Evolutionary conservation across 805 yeast genomes (phyloP).

Genomic region (Priceomyces fermenticarens): DNA sequence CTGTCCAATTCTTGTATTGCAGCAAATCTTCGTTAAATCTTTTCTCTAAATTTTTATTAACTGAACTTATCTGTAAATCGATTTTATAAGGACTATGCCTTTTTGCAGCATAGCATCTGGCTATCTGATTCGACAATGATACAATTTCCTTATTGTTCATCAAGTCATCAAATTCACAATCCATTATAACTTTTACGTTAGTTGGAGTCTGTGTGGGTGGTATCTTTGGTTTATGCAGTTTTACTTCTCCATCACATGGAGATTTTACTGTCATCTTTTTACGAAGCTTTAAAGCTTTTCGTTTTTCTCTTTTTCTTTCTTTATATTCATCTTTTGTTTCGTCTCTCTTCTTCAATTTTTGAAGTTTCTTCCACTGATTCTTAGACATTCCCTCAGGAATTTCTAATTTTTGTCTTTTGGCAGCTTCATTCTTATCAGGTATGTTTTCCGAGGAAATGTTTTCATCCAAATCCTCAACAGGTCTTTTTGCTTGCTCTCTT

Average conservation of each 20-base stretch:
- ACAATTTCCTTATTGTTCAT: conserved; percentile 74
- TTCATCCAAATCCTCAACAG: no score
- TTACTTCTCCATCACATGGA: conserved; percentile 7
- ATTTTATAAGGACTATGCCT: conserved; percentile 58
- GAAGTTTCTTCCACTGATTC: conserved; percentile 74
- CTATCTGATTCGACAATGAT: conserved; percentile 75
- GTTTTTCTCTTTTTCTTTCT: conserved; percentile 53
- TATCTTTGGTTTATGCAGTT: conserved; percentile 23
- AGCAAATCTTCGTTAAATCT: conserved; percentile 65
- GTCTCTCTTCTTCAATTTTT: conserved; percentile 57
- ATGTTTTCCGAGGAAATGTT: no score
- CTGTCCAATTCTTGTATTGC: conserved; percentile 67
- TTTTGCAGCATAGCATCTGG: conserved; percentile 78
- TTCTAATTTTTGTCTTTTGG: conserved; percentile 7
- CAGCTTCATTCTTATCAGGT: no score
- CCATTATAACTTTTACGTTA: conserved; percentile 62
- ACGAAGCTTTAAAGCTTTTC: conserved; percentile 33
- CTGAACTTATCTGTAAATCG: conserved; percentile 58
- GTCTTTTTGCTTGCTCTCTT: no score
- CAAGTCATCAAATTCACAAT: conserved; percentile 86
- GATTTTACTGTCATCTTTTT: conserved; percentile 13
- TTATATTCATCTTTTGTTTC: conserved; percentile 61
- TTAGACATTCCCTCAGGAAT: conserved; percentile 87
- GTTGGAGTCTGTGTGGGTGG: conserved; percentile 45
- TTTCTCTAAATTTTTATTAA: conserved; percentile 60